A percentile compares a stretch with the other conserved stretches of the same genome.
Evolutionary conservation across 2,329 filamentous ascomycete genomes (phyloP).

Genomic region (Leptographium radiaticola): DNA sequence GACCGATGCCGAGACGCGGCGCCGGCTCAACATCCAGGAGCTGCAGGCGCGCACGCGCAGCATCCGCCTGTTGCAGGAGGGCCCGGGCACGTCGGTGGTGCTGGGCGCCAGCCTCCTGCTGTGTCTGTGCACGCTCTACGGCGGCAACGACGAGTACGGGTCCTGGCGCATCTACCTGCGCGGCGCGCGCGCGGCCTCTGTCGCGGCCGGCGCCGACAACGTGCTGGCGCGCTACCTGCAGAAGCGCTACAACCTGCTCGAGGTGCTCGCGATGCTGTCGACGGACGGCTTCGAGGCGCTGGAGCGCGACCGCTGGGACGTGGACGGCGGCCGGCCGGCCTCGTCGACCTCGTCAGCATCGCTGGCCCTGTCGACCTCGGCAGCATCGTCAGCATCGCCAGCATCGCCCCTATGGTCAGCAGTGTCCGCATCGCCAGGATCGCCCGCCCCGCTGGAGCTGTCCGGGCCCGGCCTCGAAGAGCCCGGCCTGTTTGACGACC

Average conservation of each 20-base stretch:
- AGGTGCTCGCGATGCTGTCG: conserved; percentile 2
- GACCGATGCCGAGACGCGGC: neutral
- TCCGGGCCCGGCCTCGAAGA: no score
- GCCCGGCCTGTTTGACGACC: neutral
- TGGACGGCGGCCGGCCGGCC: neutral
- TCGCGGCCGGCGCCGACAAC: neutral
- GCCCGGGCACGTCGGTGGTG: neutral
- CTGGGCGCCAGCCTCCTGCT: conserved; percentile 1
- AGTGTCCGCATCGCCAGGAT: no score
- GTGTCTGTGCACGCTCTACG: neutral
- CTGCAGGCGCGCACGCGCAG: conserved; percentile 2
- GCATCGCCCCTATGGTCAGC: no score
- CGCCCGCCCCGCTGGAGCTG: no score
- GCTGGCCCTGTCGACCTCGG: neutral
- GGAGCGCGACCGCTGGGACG: neutral
- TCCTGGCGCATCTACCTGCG: conserved; percentile 1
- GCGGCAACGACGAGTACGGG: conserved; percentile 1
- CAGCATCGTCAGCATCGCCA: no score
- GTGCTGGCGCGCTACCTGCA: neutral
- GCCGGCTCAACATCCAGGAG: neutral
- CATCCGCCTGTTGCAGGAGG: neutral
- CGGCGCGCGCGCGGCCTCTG: neutral
- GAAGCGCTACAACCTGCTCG: conserved; percentile 1
- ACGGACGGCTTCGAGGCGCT: conserved; percentile 1
- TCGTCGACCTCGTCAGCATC: no score